These are phyloP conservation scores for Hevea brasiliensis DNA, from an alignment of 345 rosid genomes.

Conservation along the genomic window DNA sequence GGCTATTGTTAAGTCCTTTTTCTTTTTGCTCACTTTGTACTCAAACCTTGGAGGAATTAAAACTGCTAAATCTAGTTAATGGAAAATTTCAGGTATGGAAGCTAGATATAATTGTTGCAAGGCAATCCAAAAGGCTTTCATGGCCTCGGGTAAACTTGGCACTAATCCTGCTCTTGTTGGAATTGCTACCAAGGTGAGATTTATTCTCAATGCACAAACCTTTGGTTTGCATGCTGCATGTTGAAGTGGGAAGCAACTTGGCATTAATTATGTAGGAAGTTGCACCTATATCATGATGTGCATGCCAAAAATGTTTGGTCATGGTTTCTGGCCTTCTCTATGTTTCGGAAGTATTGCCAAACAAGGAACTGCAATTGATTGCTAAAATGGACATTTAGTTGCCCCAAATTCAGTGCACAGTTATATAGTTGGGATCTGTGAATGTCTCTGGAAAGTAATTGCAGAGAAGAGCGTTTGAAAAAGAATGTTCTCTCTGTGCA, in stretches of 20 bases:
- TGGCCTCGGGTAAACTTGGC: conserved; percentile 47
- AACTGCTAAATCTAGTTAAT: background rate
- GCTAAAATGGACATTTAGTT: background rate
- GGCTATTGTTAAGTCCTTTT: background rate
- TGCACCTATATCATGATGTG: background rate
- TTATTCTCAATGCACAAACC: background rate
- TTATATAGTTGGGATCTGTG: background rate
- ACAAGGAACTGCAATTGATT: background rate
- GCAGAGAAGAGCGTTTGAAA: background rate
- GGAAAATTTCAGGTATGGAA: conserved; percentile 68
- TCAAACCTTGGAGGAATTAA: too few species aligned
- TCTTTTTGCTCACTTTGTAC: background rate
- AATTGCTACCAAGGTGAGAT: conserved; percentile 66
- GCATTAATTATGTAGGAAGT: background rate
- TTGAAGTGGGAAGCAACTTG: background rate
- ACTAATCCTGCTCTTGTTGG: conserved; percentile 53
- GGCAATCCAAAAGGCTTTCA: conserved; percentile 59
- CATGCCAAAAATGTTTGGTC: background rate
- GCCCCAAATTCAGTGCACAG: background rate
- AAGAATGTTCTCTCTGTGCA: too few species aligned
- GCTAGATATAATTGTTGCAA: conserved; percentile 74
- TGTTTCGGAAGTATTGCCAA: background rate
- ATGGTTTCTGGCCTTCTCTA: too few species aligned
- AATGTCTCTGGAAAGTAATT: background rate
- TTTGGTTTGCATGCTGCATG: background rate